Base-by-base conservation (phyloP, 2,329 filamentous ascomycete genomes). In the Hypomyces rosellus region DNA sequence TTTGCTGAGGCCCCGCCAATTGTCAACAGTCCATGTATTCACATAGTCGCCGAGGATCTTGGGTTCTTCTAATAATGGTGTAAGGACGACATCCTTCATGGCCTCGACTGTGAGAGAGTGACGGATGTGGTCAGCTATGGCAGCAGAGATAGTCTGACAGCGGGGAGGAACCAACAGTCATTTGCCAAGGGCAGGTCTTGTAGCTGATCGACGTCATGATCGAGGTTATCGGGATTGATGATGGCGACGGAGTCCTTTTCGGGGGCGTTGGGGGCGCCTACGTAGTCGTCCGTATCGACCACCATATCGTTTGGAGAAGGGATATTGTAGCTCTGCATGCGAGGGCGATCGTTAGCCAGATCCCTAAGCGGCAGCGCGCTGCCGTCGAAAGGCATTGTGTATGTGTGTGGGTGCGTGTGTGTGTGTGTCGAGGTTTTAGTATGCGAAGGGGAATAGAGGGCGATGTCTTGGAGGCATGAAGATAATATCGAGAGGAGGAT, bases 11-110 rank as follows among this genome's bases (percentile, higher is more conserved):
- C 73, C 77, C 57, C 86, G 80, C 91, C 92, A 99, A 55, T 86
- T 79, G 60, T 88, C 78, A 54, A 99, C 89, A 30, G 88, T 82
- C 93, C 93, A 99, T 61, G 89, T 96, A 69, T 88, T 68, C 59
- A 85, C 72, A 38, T 77, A 77, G 65, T 96, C 89, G 48, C 85
- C 85, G 56, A 92, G 78, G 34, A 86, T 85, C 63, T 89, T 87
- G 56, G 91, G 83, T 58, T 96, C 89, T 58, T 89, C 84, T 54
- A 73, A 60, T 44, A 90, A 74, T 49, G 85, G 82, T 11, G 84
- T 82, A 52, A 97, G 79, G 58, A 90, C 82, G 57, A 85, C 74
- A 61, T 88, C 84, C 73, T 86, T 87, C 81, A 97, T 96, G 45
- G 88, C 86, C 58, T 95, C 88, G 70, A 82, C 87, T 91, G 51